Conservation (phyloP, 2,329 filamentous ascomycete genomes). For the Kalaharituber pfeilii region DNA sequence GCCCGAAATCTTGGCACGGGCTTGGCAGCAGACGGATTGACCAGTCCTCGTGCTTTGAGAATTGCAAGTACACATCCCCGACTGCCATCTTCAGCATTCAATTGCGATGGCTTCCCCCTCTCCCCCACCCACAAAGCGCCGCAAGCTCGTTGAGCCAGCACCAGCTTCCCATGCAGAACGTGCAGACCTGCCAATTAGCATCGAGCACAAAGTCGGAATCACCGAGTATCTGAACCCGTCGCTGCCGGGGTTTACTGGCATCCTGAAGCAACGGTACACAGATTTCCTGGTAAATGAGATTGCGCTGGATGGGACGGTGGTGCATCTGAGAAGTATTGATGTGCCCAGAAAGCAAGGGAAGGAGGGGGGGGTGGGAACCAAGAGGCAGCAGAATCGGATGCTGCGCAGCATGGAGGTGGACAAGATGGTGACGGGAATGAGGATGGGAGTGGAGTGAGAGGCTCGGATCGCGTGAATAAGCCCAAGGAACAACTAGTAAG, state of each 20-base stretch:
- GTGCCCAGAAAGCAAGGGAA: constrained; percentile 1
- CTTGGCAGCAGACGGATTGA: too few relatives aligned
- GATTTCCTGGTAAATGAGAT: constrained; percentile 92
- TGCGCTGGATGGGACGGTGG: constrained; percentile 51
- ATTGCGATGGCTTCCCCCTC: not conserved
- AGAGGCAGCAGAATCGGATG: not conserved
- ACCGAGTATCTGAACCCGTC: constrained; percentile 42
- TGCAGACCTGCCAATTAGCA: too few relatives aligned
- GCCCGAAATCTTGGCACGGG: too few relatives aligned
- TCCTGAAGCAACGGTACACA: constrained; percentile 61
- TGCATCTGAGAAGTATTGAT: constrained; percentile 45
- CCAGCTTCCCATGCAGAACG: too few relatives aligned
- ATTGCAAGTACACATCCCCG: too few relatives aligned
- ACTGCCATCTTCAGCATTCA: too few relatives aligned
- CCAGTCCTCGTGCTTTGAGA: too few relatives aligned
- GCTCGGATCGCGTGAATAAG: not conserved
- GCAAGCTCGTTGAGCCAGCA: not conserved
- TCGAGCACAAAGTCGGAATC: constrained; percentile 37
- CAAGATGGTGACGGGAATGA: constrained; percentile 1
- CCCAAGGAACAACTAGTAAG: not conserved
- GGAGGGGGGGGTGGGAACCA: constrained; percentile 1
- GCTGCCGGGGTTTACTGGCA: constrained; percentile 43
- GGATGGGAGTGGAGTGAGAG: not conserved
- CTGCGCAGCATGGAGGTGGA: constrained; percentile 1
- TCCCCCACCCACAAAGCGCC: not conserved